Conservation (phyloP, 805 yeast species). For the Candida methanosorbosa region DNA sequence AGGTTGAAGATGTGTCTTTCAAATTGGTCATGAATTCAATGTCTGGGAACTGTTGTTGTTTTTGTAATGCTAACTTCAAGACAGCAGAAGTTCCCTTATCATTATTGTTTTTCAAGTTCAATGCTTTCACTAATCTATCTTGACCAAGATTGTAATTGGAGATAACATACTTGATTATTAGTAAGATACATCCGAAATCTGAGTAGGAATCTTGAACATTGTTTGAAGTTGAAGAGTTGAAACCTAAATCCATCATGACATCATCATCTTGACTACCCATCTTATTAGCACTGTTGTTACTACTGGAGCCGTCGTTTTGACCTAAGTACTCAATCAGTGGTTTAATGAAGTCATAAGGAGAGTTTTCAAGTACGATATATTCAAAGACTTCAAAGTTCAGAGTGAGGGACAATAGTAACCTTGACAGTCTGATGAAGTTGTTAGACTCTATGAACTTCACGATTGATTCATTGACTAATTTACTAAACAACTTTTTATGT, state of each 20-base stretch:
- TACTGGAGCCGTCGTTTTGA: constrained; percentile 7
- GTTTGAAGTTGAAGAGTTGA: constrained; percentile 45
- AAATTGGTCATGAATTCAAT: constrained; percentile 3
- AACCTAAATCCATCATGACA: constrained; percentile 16
- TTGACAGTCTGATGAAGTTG: constrained; percentile 34
- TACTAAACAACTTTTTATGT: constrained; percentile 32
- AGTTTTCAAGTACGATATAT: constrained; percentile 32
- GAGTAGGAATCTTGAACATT: constrained; percentile 53
- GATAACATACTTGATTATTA: constrained; percentile 28
- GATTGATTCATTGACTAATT: constrained; percentile 24
- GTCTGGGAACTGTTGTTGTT: not conserved
- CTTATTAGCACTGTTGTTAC: not conserved
- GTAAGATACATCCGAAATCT: constrained; percentile 54
- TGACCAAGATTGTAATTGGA: constrained; percentile 8
- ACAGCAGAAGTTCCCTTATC: not conserved
- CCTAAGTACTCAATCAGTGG: constrained; percentile 48
- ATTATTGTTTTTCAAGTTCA: too few species aligned
- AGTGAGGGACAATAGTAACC: constrained; percentile 44
- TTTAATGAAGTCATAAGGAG: constrained; percentile 33
- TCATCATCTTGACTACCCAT: constrained; percentile 7
- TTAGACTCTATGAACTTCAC: constrained; percentile 28
- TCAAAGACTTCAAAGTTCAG: constrained; percentile 33
- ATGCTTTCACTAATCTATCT: not conserved
- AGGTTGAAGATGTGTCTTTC: constrained; percentile 16
- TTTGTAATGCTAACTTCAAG: not conserved